Base-by-base conservation (phyloP, 257 asterid genomes). In the Solanum commersonii region DNA sequence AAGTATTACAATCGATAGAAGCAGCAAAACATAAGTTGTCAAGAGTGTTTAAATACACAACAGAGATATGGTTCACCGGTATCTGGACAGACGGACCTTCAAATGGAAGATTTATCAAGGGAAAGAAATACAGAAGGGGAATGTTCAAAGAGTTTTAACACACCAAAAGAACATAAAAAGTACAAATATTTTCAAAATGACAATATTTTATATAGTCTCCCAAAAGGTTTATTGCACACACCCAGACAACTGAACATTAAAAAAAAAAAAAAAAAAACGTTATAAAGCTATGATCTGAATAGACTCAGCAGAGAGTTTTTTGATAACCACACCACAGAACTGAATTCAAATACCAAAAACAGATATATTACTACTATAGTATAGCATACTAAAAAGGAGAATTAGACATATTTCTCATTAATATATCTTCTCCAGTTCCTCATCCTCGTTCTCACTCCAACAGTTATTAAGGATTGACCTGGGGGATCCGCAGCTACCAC, bases 401-500 rank as follows among this genome's bases (percentile, higher is more conserved):
- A 49, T 3, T 56, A 81, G 33, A 81, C 68, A 29, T 15, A 81
- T 81, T 81, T 81, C 42, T 49, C 85, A 49, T 3, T 49, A 81
- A 29, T 49, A 46, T 81, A 49, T 81, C 85, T 81, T 81, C 85
- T 46, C 85, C 42, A 49, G 29, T 74, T 60, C 85, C 79, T 46
- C 84, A 77, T 52, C 86, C 63, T 38, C 73, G 84, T 44, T 18
- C 46, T 87, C 88, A 89, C 68, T 92, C 91, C 95, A 91, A 91
- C 89, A 89, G 6, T 91, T 89, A 4, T 10, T 11, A 87, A 96
- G 93, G 89, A 85, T 96, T 0, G 98, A 95, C 76, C 86, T 92
- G 0, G 98, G 98, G 35, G 98, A 96, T 14, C 94, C 94, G 14
- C 98, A 95, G 88, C 95, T 85, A 14, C 84, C 79, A 5, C 63